These are phyloP conservation scores for Protomyces gravidus DNA, from an alignment of 1,139 yeast genomes.

Conservation along the genomic window DNA sequence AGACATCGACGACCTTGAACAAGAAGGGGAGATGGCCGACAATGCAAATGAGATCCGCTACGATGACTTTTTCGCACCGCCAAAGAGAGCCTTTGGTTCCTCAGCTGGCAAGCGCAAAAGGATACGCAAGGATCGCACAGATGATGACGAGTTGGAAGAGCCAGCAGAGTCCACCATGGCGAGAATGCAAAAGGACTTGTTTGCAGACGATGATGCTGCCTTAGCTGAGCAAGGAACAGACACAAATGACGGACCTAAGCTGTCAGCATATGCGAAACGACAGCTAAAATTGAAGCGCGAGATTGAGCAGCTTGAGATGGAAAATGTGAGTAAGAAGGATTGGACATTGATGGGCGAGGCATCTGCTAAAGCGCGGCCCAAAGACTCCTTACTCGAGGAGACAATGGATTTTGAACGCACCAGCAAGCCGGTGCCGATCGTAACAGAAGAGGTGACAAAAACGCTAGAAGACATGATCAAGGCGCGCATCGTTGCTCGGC, in stretches of 20 bases:
- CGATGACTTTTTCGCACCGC: slow-evolving; percentile 45
- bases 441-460: slow-evolving; percentile 82
- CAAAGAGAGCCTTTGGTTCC: slow-evolving; percentile 36
- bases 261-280: slow-evolving; percentile 56
- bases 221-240: slow-evolving; percentile 39
- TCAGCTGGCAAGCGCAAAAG: slow-evolving; percentile 30
- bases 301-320: slow-evolving; percentile 73
- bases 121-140: slow-evolving; percentile 32
- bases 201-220: slow-evolving; percentile 45
- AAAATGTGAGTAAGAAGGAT: slow-evolving; percentile 80
- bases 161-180: slow-evolving; percentile 51
- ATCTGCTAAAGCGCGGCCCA: slow-evolving; percentile 71
- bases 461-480: slow-evolving; percentile 82
- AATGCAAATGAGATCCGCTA: slow-evolving; percentile 40
- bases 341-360: slow-evolving; percentile 97
- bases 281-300: slow-evolving; percentile 72
- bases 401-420: slow-evolving; percentile 69
- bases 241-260: slow-evolving; percentile 37
- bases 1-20: slow-evolving; percentile 34
- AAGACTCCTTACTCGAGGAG: slow-evolving; percentile 69
- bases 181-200: slow-evolving; percentile 55
- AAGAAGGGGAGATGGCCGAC: slow-evolving; percentile 33
- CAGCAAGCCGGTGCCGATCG: slow-evolving; percentile 83
- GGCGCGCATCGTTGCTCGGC: slow-evolving; percentile 64
- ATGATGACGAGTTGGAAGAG: slow-evolving; percentile 45